Evolutionary conservation across 192 early-diverging fungal species (phyloP).

Genomic region (Coemansia sp.): DNA sequence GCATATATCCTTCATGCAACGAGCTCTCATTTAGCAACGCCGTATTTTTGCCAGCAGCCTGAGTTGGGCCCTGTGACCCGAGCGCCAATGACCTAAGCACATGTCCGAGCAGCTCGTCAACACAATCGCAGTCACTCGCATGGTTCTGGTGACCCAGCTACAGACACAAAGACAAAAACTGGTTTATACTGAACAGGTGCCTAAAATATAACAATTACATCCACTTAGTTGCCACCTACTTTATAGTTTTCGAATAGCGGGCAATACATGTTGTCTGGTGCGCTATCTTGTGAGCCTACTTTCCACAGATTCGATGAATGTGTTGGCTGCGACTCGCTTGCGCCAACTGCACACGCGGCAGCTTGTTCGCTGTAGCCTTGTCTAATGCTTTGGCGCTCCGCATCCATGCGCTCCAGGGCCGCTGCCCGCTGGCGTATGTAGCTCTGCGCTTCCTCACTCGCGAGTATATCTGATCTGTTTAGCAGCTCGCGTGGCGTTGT

Average conservation of each 20-base stretch:
- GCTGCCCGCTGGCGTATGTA: constrained; percentile 35
- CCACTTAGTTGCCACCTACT: constrained; percentile 5
- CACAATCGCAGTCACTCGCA: constrained; percentile 9
- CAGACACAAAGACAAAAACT: constrained; percentile 4
- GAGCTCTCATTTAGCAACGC: not conserved
- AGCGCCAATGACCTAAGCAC: constrained; percentile 13
- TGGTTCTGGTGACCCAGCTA: constrained; percentile 21
- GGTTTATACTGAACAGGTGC: not conserved
- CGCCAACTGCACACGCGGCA: not conserved
- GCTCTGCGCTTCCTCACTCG: constrained; percentile 37
- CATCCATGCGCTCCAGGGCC: constrained; percentile 34
- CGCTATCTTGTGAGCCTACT: constrained; percentile 13
- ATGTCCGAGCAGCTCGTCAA: constrained; percentile 11
- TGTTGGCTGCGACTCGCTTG: not conserved
- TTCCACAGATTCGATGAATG: constrained; percentile 17
- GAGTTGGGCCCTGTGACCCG: not conserved
- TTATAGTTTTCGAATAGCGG: constrained; percentile 35
- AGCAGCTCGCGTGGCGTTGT: constrained; percentile 6
- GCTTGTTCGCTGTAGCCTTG: not conserved
- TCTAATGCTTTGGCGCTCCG: not conserved
- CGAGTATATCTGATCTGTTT: constrained; percentile 29
- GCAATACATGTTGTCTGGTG: constrained; percentile 18
- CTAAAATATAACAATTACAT: not conserved
- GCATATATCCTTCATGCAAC: constrained; percentile 25
- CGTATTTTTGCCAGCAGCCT: not conserved